Percentiles rank a stretch among this genome's conserved stretches.
Conservation (phyloP, 257 asterid species). For the Datura wrightii region DNA sequence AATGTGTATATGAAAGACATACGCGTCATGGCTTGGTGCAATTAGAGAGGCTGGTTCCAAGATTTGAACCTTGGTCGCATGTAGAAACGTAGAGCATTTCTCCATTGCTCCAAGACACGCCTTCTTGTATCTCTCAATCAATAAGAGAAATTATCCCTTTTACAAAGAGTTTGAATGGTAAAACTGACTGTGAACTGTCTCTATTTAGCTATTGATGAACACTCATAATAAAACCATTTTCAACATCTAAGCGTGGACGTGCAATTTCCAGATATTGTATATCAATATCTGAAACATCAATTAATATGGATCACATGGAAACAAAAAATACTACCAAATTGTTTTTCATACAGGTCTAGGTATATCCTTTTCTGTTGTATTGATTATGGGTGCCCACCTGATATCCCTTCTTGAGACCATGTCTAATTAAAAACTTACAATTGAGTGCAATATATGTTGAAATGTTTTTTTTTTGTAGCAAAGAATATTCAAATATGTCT, state of each 20-base stretch:
- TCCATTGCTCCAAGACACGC: not conserved
- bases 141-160: not conserved
- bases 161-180: not conserved
- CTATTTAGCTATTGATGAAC: not conserved
- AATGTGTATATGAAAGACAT: not conserved
- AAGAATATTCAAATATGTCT: constrained; percentile 21
- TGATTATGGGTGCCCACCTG: constrained; percentile 26
- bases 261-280: not conserved
- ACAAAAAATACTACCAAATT: not conserved
- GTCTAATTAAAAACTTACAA: not conserved
- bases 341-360: not conserved
- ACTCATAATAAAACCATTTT: constrained; percentile 16
- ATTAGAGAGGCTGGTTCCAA: not conserved
- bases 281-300: not conserved
- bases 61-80: not conserved
- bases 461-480: constrained; percentile 4
- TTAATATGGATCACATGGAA: constrained; percentile 23
- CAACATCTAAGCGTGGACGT: not conserved
- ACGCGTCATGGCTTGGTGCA: not conserved
- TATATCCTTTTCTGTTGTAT: not conserved
- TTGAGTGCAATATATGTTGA: not conserved
- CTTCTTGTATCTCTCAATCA: constrained; percentile 1
- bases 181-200: not conserved
- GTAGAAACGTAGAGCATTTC: not conserved
- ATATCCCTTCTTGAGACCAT: constrained; percentile 24